A percentile compares a stretch with the other conserved stretches of the same genome.
Conservation (phyloP, 2,329 filamentous ascomycete genomes). For the Talaromyces rugulosus region DNA sequence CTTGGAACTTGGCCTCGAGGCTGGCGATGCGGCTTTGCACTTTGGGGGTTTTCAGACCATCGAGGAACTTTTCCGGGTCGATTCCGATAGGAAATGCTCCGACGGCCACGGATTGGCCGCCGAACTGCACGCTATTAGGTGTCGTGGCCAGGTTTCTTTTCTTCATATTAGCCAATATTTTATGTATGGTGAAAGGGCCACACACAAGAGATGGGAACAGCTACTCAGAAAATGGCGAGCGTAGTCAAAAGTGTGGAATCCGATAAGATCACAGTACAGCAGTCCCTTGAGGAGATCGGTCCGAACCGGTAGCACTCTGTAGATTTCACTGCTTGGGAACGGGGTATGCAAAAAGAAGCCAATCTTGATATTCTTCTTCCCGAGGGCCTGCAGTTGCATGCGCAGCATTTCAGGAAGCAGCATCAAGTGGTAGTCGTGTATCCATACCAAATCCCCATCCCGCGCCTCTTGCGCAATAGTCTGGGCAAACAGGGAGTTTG, state of each 20-base stretch:
- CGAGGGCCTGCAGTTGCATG: conserved; percentile 69
- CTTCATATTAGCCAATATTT: conserved; percentile 14
- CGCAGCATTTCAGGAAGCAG: conserved; percentile 92
- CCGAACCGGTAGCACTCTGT: conserved; percentile 87
- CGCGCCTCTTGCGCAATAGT: conserved; percentile 80
- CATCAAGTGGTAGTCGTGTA: conserved; percentile 99
- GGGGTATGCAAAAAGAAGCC: conserved; percentile 98
- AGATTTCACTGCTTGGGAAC: conserved; percentile 95
- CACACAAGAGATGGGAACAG: conserved; percentile 85
- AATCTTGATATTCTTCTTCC: conserved; percentile 89
- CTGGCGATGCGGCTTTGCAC: conserved; percentile 84
- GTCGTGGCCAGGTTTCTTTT: conserved; percentile 59
- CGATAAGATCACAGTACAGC: conserved; percentile 89
- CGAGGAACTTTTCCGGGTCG: conserved; percentile 92
- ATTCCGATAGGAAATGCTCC: conserved; percentile 98
- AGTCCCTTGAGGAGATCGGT: conserved; percentile 84
- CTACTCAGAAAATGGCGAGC: conserved; percentile 96
- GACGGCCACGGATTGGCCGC: conserved; percentile 82
- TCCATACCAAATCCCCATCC: conserved; percentile 94
- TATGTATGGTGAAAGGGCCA: conserved; percentile 10
- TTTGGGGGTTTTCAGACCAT: conserved; percentile 77
- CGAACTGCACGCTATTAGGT: conserved; percentile 88
- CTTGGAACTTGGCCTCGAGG: conserved; percentile 85
- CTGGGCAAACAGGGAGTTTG: conserved; percentile 88
- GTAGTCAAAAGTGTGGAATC: conserved; percentile 98